These are phyloP conservation scores for Fusarium liriodendri DNA, from an alignment of 2,329 filamentous ascomycete species.

Conservation along the genomic window DNA sequence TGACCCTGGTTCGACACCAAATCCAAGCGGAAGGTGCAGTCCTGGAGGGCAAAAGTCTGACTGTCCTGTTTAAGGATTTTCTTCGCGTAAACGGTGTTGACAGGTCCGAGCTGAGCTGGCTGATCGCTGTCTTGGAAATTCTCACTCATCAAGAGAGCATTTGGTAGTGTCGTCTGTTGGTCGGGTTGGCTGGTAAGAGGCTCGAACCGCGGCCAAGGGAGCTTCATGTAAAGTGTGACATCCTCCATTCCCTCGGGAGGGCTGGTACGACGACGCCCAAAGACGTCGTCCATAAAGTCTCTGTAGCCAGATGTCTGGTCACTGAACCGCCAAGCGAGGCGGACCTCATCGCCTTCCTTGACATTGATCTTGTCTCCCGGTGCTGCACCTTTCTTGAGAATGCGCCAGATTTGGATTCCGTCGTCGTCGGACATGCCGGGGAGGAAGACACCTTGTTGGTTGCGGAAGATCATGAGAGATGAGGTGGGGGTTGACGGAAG, in stretches of 20 bases:
- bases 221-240: not conserved
- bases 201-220: constrained; percentile 14
- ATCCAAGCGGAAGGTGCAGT: constrained; percentile 2
- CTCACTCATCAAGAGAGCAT: not conserved
- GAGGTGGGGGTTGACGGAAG: not conserved
- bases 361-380: not conserved
- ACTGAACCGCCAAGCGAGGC: not conserved
- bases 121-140: not conserved
- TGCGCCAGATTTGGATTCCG: constrained; percentile 7
- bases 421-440: constrained; percentile 6
- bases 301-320: constrained; percentile 4
- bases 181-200: not conserved
- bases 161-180: not conserved
- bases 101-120: not conserved
- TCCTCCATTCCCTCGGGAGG: not conserved
- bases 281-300: constrained; percentile 5
- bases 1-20: not conserved
- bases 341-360: not conserved
- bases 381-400: not conserved
- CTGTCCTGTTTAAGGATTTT: not conserved
- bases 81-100: not conserved
- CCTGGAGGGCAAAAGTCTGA: not conserved
- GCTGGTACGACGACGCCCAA: not conserved
- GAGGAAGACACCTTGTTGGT: not conserved
- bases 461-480: constrained; percentile 10